Base-by-base conservation (phyloP, 345 rosid species). In the Crucihimalaya himalaica region DNA sequence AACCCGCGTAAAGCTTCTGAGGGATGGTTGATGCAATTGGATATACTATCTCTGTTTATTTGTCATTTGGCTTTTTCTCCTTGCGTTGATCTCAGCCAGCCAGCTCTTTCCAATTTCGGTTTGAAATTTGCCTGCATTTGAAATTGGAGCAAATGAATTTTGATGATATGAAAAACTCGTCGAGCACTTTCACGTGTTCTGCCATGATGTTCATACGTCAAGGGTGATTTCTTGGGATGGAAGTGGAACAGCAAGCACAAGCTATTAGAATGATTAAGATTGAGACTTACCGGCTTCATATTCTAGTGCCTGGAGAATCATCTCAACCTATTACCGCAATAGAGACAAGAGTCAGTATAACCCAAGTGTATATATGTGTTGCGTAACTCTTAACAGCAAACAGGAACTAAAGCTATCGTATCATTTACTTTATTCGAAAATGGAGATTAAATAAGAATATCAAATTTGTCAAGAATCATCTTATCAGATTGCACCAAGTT, bases 281-380 rank as follows among this genome's bases (percentile, higher is more conserved):
- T 37, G 72, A 58, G 34, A 37, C 43, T 65, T 80, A 89, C 97
- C 98, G 57, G 82, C 71, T 86, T 91, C 97, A 71, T 94, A 89
- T 66, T 94, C 98, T 79, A 94, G 78, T 4, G 98, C 97, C 76
- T 91, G 98, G 83, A 88, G 82, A 83, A 94, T 94, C 97, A 91
- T 84, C 84, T 94, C 97, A 85, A 94, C 93, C 97, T 15, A 42
- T 14, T 19, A 46, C 46, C 57, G 0, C 32, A 58, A 66, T 14
- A 51, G 11, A 34, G 21, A 72, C 56, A 32, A 63, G 54, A 15
- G 55, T 67, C 68, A 67, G 55, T 50, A 19, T 55, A 55, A 31
- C 28, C 37, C 53, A 70, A 6, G 53, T 75, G 34, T 27, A 46
- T 46, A n/a, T 14, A 72, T 52, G 12, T 28, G 34, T 46, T 56